Evolutionary conservation across 1,284 basidiomycete genomes (phyloP), one percentile per base, ranked within the genome.

Genomic region (Apiotrichum laibachii): DNA sequence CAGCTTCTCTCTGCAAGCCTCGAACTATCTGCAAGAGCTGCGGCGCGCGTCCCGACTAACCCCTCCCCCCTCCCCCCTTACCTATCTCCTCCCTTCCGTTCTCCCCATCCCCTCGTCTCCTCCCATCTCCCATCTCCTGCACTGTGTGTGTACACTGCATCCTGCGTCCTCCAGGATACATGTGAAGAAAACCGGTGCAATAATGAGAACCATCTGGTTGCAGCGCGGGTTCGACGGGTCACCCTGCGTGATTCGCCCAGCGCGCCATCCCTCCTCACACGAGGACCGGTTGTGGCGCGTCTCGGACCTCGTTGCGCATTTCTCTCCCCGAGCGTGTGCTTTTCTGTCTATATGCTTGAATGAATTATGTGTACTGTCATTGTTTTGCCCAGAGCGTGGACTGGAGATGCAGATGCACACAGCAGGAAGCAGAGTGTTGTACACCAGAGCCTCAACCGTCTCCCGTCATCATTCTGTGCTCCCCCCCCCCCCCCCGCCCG

Each of bases 141-240:
- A 69, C 67, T 63, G 58, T 63, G 65, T 72, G 73, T 76, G 73
- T 76, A 76, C 70, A 69, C 70, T 73, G 69, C 42, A 60, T 67
- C 71, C 68, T 67, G 63, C 56, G 51, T 50, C 59, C 67, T 57
- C 69, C 70, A 65, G 70, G 69, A 49, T 61, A 56, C 65, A 73
- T 69, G 49, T 69, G 71, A 76, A 69, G 69, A 69, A 69, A 74
- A 73, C 67, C 67, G 67, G 68, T 74, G 73, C 73, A 57, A 76
- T 46, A 74, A 59, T 70, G 66, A 74, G 67, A 67, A 67, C 64
- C 67, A 63, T 61, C 57, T 42, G 67, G 68, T 70, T 68, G 64
- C 65, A 63, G 69, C 61, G 51, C 31, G 45, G 47, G 31, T 46
- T 40, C 44, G 55, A 57, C 58, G 55, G 52, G 19, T 37, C 35